Evolutionary conservation across 2,329 filamentous ascomycete species (phyloP).

Genomic region (Fusarium oxysporum): DNA sequence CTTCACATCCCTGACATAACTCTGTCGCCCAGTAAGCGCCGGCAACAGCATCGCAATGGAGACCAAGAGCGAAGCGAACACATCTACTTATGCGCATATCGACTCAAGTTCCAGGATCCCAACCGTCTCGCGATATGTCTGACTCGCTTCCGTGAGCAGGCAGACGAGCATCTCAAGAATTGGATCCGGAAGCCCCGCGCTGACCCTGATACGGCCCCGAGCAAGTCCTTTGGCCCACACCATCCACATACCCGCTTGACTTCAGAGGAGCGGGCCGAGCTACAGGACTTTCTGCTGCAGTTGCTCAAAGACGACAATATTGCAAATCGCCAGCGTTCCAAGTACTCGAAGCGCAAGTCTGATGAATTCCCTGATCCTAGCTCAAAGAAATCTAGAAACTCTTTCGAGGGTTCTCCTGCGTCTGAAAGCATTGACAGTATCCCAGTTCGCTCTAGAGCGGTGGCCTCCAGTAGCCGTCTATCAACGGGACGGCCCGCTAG

Average conservation of each 20-base stretch:
- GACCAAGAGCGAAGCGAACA: conserved; percentile 38
- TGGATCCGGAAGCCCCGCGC: conserved; percentile 39
- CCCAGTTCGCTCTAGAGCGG: conserved; percentile 37
- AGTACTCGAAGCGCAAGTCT: conserved; percentile 39
- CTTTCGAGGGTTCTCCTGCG: conserved; percentile 4
- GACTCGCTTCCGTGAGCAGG: conserved; percentile 40
- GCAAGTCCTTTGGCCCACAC: conserved; percentile 39
- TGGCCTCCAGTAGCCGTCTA: background rate
- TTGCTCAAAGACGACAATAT: conserved; percentile 31
- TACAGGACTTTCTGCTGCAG: conserved; percentile 41
- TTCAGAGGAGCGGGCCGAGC: conserved; percentile 39
- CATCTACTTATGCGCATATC: conserved; percentile 41
- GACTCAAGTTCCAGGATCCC: conserved; percentile 37
- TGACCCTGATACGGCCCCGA: conserved; percentile 35
- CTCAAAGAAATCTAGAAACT: conserved; percentile 35
- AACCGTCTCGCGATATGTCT: conserved; percentile 35
- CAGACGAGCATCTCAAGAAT: conserved; percentile 26
- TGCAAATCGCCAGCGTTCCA: conserved; percentile 14
- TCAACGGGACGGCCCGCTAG: conserved; percentile 28
- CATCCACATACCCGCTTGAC: conserved; percentile 26
- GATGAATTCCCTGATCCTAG: conserved; percentile 32
- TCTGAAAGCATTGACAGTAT: conserved; percentile 35
- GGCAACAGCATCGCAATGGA: conserved; percentile 31
- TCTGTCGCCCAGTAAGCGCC: conserved; percentile 44
- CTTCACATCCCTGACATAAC: conserved; percentile 40